Conservation (phyloP, 345 rosid genomes). For the Ceriops tagal region DNA sequence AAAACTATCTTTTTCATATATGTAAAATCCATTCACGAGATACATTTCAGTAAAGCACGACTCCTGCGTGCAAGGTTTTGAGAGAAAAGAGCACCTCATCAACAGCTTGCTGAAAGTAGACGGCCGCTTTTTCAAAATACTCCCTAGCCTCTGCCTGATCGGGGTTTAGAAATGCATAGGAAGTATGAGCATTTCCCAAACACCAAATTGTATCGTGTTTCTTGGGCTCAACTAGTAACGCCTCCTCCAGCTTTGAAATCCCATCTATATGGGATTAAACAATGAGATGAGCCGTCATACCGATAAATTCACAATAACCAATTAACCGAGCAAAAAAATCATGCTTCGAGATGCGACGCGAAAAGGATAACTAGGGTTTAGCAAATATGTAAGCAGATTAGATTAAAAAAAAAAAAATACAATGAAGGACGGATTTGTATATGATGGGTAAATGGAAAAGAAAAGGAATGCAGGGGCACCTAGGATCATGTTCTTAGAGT, state of each 20-base stretch:
- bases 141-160: conserved; percentile 61
- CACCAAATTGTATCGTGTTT: conserved; percentile 78
- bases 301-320: not conserved
- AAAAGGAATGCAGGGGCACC: conserved; percentile 32
- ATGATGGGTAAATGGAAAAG: not conserved
- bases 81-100: conserved; percentile 45
- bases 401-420: not conserved
- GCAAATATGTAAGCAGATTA: not conserved
- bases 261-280: conserved; percentile 45
- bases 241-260: conserved; percentile 82
- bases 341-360: not conserved
- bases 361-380: not conserved
- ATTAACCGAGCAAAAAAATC: not conserved
- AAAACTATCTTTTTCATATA: conserved; percentile 7
- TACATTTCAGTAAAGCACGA: not conserved
- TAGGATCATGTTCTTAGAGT: conserved; percentile 66
- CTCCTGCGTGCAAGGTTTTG: not conserved
- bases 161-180: conserved; percentile 63
- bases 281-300: not conserved
- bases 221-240: conserved; percentile 52
- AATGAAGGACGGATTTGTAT: not conserved
- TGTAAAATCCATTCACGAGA: not conserved
- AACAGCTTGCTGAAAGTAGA: conserved; percentile 64
- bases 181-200: conserved; percentile 78
- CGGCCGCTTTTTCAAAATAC: conserved; percentile 59